phyloP scores from a whole-genome alignment of 2,329 filamentous ascomycete genomes.

The Nigrospora oryzae region DNA sequence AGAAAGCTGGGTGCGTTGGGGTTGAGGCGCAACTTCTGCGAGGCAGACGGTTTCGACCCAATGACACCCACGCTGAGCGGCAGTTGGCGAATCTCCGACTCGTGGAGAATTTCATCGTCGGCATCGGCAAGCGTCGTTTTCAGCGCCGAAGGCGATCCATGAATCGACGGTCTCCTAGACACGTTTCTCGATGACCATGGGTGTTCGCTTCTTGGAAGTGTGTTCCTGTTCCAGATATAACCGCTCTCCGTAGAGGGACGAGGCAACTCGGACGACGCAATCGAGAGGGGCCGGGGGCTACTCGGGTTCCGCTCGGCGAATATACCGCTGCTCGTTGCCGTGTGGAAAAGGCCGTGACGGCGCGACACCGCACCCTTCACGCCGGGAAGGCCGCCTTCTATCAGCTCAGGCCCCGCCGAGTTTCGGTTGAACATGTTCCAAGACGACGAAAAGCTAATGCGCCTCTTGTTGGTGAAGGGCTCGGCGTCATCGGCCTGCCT shows the following conservation, averaged over 20 bases:
- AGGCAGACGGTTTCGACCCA: conserved; percentile 60
- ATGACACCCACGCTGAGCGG: conserved; percentile 61
- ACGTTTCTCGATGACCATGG: conserved; percentile 54
- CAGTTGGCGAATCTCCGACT: conserved; percentile 44
- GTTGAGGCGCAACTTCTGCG: conserved; percentile 58
- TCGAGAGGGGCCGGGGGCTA: conserved; percentile 59
- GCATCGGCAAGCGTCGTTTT: conserved; percentile 55
- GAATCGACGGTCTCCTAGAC: conserved; percentile 73
- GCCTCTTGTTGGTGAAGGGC: conserved; percentile 41
- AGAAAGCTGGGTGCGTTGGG: conserved; percentile 86
- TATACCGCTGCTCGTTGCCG: conserved; percentile 38
- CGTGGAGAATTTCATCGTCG: conserved; percentile 55
- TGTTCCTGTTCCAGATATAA: conserved; percentile 59
- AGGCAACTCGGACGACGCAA: conserved; percentile 62
- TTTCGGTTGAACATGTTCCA: conserved; percentile 51
- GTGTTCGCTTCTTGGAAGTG: conserved; percentile 32
- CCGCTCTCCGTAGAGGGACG: conserved; percentile 72
- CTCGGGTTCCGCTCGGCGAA: conserved; percentile 47
- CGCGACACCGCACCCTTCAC: conserved; percentile 16
- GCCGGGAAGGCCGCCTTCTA: conserved; percentile 21
- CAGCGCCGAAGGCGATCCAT: conserved; percentile 60
- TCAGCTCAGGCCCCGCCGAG: conserved; percentile 36
- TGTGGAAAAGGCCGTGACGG: conserved; percentile 22
- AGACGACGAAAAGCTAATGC: conserved; percentile 46
- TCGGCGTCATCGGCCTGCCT: conserved; percentile 49